These are phyloP conservation scores for Monascus purpureus DNA, from an alignment of 495 filamentous ascomycete genomes.

Conservation along the genomic window DNA sequence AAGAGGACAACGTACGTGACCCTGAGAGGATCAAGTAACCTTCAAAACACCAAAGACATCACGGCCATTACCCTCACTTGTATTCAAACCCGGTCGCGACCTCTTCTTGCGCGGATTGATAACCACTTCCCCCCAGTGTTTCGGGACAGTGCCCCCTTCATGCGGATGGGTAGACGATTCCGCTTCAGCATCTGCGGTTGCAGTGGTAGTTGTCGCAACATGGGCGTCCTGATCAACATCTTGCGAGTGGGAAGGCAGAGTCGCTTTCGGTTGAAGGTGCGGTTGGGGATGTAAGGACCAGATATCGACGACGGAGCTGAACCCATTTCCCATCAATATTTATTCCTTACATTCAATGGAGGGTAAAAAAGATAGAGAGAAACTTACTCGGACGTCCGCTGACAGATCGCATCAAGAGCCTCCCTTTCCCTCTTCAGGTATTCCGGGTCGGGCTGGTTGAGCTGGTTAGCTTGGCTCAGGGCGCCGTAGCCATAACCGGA, in stretches of 20 bases:
- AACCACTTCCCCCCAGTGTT: slow-evolving; percentile 35
- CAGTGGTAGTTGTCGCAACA: not conserved
- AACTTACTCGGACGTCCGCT: slow-evolving; percentile 38
- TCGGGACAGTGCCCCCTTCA: slow-evolving; percentile 19
- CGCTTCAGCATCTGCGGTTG: not conserved
- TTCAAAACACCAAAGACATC: slow-evolving; percentile 36
- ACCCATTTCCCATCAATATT: not conserved
- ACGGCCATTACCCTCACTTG: slow-evolving; percentile 8
- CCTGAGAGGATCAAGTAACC: slow-evolving; percentile 13
- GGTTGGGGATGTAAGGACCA: slow-evolving; percentile 37
- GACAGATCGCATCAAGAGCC: slow-evolving; percentile 38
- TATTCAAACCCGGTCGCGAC: slow-evolving; percentile 16
- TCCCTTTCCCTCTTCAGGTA: slow-evolving; percentile 36
- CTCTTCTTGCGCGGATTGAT: slow-evolving; percentile 28
- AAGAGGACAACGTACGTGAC: slow-evolving; percentile 5
- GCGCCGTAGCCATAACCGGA: slow-evolving; percentile 33
- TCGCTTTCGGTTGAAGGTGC: slow-evolving; percentile 32
- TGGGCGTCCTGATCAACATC: not conserved
- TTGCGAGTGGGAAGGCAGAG: slow-evolving; percentile 19
- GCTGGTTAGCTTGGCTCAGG: slow-evolving; percentile 23
- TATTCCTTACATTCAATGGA: not conserved
- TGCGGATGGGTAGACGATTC: slow-evolving; percentile 9
- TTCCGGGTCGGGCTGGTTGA: slow-evolving; percentile 34
- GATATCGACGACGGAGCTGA: slow-evolving; percentile 34
- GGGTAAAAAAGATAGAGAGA: not conserved